Evolutionary conservation across 208 protist genomes (phyloP), one percentile per base, ranked within the genome.

Genomic region (Trypanosoma avium): DNA sequence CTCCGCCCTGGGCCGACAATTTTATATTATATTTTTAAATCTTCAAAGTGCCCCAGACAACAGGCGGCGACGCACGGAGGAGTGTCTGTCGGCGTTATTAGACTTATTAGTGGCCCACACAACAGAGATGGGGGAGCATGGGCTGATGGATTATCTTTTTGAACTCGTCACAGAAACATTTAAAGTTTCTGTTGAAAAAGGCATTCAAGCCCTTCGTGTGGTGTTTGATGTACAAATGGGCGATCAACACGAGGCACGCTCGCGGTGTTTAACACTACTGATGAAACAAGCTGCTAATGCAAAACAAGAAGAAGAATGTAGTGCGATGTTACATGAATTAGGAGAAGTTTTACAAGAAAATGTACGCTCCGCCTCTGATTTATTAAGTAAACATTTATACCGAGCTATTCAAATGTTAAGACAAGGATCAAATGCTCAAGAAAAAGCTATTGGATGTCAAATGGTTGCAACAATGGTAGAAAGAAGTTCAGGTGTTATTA

Each of bases 161-260:
- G 30, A 64, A 17, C 68, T 88, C 40, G 70, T 95, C 4, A 69
- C 77, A n/a, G 59, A 84, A 21, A 81, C 82, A 12, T 93, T 95
- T 64, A 40, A 67, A 17, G 49, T 63, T 30, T 91, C 83, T 12
- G 68, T 83, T 13, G 68, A 82, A 15, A 90, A 80, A 35, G 89
- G 89, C n/a, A 82, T 83, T 64, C 69, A 77, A 26, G 77, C 82
- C 0, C 86, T 93, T 22, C 71, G 77, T 21, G 86, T 92, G 8
- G 78, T 91, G 7, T 93, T 92, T 65, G 89, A 95, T 54, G 57
- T 93, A 15, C 72, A 82, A 4, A 82, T 85, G 75, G 79, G 77
- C 33, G 86, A 95, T 55, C 82, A 81, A 58, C 86, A 95, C 45
- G 86, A 93, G 27, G 88, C 86, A 69, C 81, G 89, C 12, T 78